Evolutionary conservation across 2,329 filamentous ascomycete genomes (phyloP).

Genomic region (Xylariaceae sp.): DNA sequence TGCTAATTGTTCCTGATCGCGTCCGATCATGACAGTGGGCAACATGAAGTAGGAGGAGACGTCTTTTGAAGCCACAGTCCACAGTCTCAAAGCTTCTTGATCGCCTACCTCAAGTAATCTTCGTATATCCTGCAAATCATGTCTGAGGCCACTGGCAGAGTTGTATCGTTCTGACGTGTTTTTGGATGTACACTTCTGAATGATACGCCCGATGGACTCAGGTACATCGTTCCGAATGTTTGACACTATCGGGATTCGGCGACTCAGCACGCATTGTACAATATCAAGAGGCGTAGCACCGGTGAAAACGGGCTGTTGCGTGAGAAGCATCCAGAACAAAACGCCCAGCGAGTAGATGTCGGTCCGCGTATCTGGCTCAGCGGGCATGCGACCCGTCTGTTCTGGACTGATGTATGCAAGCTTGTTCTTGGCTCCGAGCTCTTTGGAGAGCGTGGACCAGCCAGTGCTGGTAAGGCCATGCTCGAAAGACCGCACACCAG

Average conservation of each 20-base stretch:
- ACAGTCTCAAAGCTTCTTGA: constrained; percentile 64
- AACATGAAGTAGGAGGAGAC: constrained; percentile 90
- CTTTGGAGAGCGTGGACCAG: constrained; percentile 78
- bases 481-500: constrained; percentile 82
- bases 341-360: constrained; percentile 93
- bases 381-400: constrained; percentile 88
- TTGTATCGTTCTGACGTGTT: constrained; percentile 85
- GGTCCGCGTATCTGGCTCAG: constrained; percentile 85
- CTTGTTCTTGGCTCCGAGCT: constrained; percentile 83
- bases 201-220: constrained; percentile 74
- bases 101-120: constrained; percentile 74
- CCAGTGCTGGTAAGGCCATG: constrained; percentile 81
- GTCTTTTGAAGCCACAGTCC: constrained; percentile 76
- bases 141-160: constrained; percentile 78
- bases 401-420: constrained; percentile 90
- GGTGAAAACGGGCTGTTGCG: constrained; percentile 74
- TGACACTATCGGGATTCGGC: constrained; percentile 72
- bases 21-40: constrained; percentile 76
- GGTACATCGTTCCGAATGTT: constrained; percentile 78
- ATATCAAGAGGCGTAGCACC: constrained; percentile 81
- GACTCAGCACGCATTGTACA: constrained; percentile 81
- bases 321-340: constrained; percentile 81
- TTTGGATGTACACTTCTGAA: constrained; percentile 90
- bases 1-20: constrained; percentile 65
- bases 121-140: constrained; percentile 73